Evolutionary conservation across 1,284 basidiomycete species (phyloP).

Genomic region (Trichosporon sp.): DNA sequence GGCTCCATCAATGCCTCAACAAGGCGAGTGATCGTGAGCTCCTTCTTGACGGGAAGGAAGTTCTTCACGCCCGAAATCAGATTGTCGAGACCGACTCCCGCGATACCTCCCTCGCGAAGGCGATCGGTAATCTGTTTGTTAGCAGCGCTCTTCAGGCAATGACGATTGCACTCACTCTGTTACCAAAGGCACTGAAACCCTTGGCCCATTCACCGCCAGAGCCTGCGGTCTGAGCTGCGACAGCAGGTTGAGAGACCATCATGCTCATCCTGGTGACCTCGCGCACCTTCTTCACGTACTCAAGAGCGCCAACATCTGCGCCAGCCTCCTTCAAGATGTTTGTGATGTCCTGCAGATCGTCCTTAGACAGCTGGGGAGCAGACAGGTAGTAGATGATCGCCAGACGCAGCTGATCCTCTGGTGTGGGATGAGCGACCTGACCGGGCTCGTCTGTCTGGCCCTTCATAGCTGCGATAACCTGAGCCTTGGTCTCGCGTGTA

Average conservation of each 20-base stretch:
- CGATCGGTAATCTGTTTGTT: conserved; percentile 65
- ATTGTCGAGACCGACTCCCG: conserved; percentile 68
- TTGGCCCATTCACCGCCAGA: conserved; percentile 58
- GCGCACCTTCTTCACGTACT: conserved; percentile 85
- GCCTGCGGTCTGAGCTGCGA: conserved; percentile 44
- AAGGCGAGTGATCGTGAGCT: conserved; percentile 84
- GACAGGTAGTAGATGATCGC: conserved; percentile 92
- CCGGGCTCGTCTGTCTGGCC: conserved; percentile 56
- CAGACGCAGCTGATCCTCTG: conserved; percentile 88
- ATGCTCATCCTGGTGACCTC: conserved; percentile 89
- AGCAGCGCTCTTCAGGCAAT: conserved; percentile 4
- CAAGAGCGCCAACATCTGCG: conserved; percentile 75
- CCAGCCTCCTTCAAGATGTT: conserved; percentile 75
- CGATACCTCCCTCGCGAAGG: conserved; percentile 79
- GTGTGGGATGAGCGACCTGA: conserved; percentile 50
- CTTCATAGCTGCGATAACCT: conserved; percentile 71
- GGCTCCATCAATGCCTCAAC: conserved; percentile 98
- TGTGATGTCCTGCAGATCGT: conserved; percentile 82
- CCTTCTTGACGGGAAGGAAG: conserved; percentile 92
- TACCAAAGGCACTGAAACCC: conserved; percentile 88
- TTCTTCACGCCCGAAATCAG: conserved; percentile 97
- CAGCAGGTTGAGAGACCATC: conserved; percentile 69
- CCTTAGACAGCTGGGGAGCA: conserved; percentile 68
- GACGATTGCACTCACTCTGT: conserved; percentile 57
- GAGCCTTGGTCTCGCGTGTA: conserved; percentile 72